Conservation (phyloP, 2,329 filamentous ascomycete species). For the Sodiomyces alkalinus region DNA sequence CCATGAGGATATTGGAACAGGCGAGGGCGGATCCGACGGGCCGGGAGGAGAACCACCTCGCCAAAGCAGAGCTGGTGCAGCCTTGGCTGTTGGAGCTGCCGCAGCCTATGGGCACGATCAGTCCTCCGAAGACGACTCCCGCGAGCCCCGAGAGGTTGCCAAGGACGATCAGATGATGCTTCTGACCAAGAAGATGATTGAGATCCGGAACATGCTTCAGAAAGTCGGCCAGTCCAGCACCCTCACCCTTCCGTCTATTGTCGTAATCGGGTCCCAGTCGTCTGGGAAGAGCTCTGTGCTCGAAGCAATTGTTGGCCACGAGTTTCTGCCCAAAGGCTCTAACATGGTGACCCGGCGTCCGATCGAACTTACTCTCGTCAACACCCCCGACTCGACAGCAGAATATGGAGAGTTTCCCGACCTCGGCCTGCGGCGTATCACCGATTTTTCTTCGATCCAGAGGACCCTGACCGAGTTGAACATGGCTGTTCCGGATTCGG, state of each 20-base stretch:
- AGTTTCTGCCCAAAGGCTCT: slow-evolving; percentile 92
- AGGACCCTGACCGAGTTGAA: slow-evolving; percentile 91
- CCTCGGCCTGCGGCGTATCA: slow-evolving; percentile 74
- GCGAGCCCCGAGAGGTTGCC: slow-evolving; percentile 49
- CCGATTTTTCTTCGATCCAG: slow-evolving; percentile 85
- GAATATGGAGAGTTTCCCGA: slow-evolving; percentile 97
- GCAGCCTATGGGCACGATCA: slow-evolving; percentile 68
- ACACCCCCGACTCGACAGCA: slow-evolving; percentile 71
- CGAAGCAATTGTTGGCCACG: slow-evolving; percentile 93
- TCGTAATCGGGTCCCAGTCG: slow-evolving; percentile 97
- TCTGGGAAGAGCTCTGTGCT: slow-evolving; percentile 96
- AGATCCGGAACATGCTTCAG: slow-evolving; percentile 84
- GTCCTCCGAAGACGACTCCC: slow-evolving; percentile 47
- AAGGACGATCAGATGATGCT: slow-evolving; percentile 99
- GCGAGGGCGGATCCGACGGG: slow-evolving; percentile 29
- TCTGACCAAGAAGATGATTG: slow-evolving; percentile 98
- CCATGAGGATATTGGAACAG: slow-evolving; percentile 43
- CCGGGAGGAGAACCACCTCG: slow-evolving; percentile 39
- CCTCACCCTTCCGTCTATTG: slow-evolving; percentile 83
- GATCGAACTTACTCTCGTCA: slow-evolving; percentile 91
- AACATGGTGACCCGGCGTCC: slow-evolving; percentile 97
- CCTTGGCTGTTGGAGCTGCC: slow-evolving; percentile 54
- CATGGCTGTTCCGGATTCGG: slow-evolving; percentile 71
- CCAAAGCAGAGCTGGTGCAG: slow-evolving; percentile 43
- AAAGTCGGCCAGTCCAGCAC: slow-evolving; percentile 83